A percentile compares a stretch with the other conserved stretches of the same genome.
phyloP scores from a whole-genome alignment of 108 stramenopile species.

The Asterionellopsis glacialis region DNA sequence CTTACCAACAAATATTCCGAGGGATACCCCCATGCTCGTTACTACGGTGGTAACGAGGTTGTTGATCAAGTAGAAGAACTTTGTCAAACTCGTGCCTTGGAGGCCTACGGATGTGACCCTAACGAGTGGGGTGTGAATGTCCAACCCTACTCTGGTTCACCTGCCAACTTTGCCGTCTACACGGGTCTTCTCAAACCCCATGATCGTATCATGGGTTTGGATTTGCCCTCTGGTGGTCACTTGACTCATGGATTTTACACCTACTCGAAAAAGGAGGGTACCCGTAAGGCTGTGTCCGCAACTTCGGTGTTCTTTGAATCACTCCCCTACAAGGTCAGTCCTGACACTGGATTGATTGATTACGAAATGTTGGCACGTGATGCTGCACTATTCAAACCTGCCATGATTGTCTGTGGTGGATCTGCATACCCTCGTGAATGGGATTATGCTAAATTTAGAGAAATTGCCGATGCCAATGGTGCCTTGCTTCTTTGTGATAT shows the following conservation, averaged over 20 bases:
- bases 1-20: slow-evolving; percentile 99
- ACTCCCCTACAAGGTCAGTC: slow-evolving; percentile 97
- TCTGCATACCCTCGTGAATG: slow-evolving; percentile 99
- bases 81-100: slow-evolving; percentile 92
- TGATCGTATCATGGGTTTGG: slow-evolving; percentile 99
- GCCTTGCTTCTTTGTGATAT: slow-evolving; percentile 98
- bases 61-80: slow-evolving; percentile 96
- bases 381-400: slow-evolving; percentile 97
- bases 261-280: slow-evolving; percentile 95
- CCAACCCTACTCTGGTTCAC: slow-evolving; percentile 94
- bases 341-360: slow-evolving; percentile 94
- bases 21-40: slow-evolving; percentile 96
- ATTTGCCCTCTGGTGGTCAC: slow-evolving; percentile 98
- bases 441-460: slow-evolving; percentile 96
- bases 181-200: slow-evolving; percentile 96
- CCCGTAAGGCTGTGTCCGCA: slow-evolving; percentile 96
- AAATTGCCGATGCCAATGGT: slow-evolving; percentile 98
- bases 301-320: slow-evolving; percentile 99
- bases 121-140: slow-evolving; percentile 99
- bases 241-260: slow-evolving; percentile 99
- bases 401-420: slow-evolving; percentile 96
- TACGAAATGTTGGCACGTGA: slow-evolving; percentile 88
- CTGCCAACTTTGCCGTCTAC: slow-evolving; percentile 99
- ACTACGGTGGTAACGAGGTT: slow-evolving; percentile 98
- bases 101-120: slow-evolving; percentile 93